Percentiles rank a stretch among this genome's conserved stretches.
Evolutionary conservation across 495 filamentous ascomycete species (phyloP).

Genomic region (Pyronema domesticum): DNA sequence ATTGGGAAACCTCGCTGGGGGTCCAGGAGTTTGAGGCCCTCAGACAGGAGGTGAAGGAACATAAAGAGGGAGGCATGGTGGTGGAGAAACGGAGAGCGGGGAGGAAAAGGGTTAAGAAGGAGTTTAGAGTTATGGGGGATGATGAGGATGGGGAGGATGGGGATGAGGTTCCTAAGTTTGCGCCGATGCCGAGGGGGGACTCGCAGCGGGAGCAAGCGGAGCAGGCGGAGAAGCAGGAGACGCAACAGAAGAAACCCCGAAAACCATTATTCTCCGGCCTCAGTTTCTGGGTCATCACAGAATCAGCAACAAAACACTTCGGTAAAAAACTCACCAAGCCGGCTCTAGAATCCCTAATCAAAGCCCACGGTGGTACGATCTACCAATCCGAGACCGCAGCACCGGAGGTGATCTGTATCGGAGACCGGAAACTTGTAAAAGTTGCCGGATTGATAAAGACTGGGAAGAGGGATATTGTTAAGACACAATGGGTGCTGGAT

Average conservation of each 20-base stretch:
- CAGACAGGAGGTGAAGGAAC: slow-evolving; percentile 48
- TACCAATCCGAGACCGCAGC: slow-evolving; percentile 51
- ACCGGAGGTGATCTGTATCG: slow-evolving; percentile 48
- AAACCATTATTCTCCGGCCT: slow-evolving; percentile 53
- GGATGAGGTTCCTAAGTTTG: neutral
- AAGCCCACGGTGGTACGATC: slow-evolving; percentile 69
- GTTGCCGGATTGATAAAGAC: slow-evolving; percentile 64
- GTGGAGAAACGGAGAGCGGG: slow-evolving; percentile 57
- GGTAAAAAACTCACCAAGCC: slow-evolving; percentile 50
- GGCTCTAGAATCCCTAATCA: slow-evolving; percentile 71
- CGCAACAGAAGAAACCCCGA: neutral
- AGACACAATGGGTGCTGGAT: slow-evolving; percentile 71
- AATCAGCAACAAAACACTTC: slow-evolving; percentile 30
- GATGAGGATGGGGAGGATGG: too few species aligned
- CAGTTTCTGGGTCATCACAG: slow-evolving; percentile 61
- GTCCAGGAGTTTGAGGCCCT: slow-evolving; percentile 59
- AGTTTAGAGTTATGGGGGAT: slow-evolving; percentile 51
- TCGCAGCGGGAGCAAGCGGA: slow-evolving; percentile 34
- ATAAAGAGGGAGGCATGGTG: slow-evolving; percentile 58
- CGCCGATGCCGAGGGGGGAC: slow-evolving; percentile 21
- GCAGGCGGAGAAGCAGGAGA: slow-evolving; percentile 21
- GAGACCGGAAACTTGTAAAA: slow-evolving; percentile 70
- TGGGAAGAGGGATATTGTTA: slow-evolving; percentile 50
- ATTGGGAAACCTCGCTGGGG: slow-evolving; percentile 64
- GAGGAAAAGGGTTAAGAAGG: slow-evolving; percentile 46